Base-by-base conservation (phyloP, 73 alveolate genomes). In the Uronychia binucleata region DNA sequence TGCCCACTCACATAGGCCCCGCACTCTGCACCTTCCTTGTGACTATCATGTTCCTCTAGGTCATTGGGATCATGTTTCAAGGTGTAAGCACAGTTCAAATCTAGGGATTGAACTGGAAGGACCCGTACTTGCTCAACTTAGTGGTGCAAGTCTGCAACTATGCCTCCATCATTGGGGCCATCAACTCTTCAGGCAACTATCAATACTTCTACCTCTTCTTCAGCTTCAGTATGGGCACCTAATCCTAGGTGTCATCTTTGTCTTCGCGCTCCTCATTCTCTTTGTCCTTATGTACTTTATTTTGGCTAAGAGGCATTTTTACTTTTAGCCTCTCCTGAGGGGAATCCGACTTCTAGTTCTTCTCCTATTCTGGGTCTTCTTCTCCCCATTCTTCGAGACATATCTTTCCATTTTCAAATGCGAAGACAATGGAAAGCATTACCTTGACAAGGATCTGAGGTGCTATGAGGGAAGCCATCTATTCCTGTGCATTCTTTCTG, bases 61-160 rank as follows among this genome's bases (percentile, higher is more conserved):
- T 85, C 26, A 85, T 85, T 33, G 91, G 91, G n/a, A 85, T 77
- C 8, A 85, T 85, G 27, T 85, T 85, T 31, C 81, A 85, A 35
- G 35, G 46, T 26, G 91, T 85, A 85, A 77, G 57, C 28, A 26
- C 5, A 77, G 34, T 57, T 0, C 25, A 13, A n/a, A 11, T 74
- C 60, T 77, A 85, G 91, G 35, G 77, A 35, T 85, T 34, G 26
- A 79, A 76, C 34, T 85, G 91, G 91, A 85, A 31, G 26, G 91
- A 85, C 58, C 67, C 57, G 27, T 85, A 35, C 77, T 85, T 85
- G 77, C 78, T 85, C 30, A 77, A 67, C 34, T 85, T 85, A 26
- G 86, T 85, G n/a, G 58, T 85, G 26, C 0, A 85, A 8, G 33
- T 85, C 28, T 85, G 85, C 30, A 58, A 34, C 86, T 85, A 85